Base-by-base conservation (phyloP, 192 early-diverging fungal species). In the Mortierella alpina region DNA sequence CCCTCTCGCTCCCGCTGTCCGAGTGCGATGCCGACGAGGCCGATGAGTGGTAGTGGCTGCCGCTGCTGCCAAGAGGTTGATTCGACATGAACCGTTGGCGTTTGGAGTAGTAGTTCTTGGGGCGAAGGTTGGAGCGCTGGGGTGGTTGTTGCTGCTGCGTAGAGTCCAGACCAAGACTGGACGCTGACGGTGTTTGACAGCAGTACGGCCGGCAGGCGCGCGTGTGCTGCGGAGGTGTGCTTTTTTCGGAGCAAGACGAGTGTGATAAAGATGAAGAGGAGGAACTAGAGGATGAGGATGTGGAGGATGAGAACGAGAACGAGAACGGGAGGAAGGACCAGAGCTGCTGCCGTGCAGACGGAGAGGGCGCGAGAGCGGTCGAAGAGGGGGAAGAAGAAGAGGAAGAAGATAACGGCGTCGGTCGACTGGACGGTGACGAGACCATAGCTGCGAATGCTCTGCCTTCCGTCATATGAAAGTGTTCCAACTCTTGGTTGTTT, bases 391-490 rank as follows among this genome's bases (percentile, higher is more conserved):
- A 46, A 49, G 66, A 59, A 13, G 45, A 42, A 46, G 51, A 45
- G 7, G 60, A 46, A 55, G 61, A 50, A 0, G 74, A 14, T 14
- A 9, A 51, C 4, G 18, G 48, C 44, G 51, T 41, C 6, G 50
- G 12, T 39, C 42, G 45, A 48, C 17, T 31, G 1, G 31, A 31
- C 39, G 59, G 42, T 39, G 51, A 45, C 18, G 74, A 58, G 64
- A 80, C 68, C 70, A 80, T 80, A 65, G 65, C 48, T 61, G 77
- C 77, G 53, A 80, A 80, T 50, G 70, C 70, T 64, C 70, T 66
- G 68, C 65, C 59, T 80, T 80, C 77, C 68, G 76, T 68, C 77
- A 80, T 80, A 80, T 80, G 77, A 80, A 63, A 70, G 61, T 65
- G 31, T 31, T 11, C 31, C 18, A 54, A 49, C 17, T 71, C 50